Evolutionary conservation across 148 eudicot species (phyloP), one percentile per base, ranked within the genome.

Genomic region (Rhododendron williamsianum): DNA sequence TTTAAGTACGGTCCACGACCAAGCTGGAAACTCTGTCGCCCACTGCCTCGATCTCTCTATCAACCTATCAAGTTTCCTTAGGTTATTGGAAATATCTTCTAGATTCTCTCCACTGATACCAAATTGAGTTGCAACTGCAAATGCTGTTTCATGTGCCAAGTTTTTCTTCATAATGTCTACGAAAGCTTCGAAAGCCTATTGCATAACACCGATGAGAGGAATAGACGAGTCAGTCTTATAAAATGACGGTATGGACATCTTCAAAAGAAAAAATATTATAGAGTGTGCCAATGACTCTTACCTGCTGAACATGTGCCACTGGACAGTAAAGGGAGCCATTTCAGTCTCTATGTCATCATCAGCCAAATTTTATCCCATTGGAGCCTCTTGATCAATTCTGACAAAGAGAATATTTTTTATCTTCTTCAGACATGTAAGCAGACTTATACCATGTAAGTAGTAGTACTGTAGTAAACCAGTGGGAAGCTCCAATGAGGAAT

Each of bases 291-390:
- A 58, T 58, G 21, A 58, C n/a, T 56, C 2, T 56, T 56, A 18
- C 98, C 95, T 92, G 98, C 85, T 93, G 95, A 84, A 96, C 95
- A 90, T 91, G 91, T 54, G 94, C 96, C 88, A 87, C 85, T 93
- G 98, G 63, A 96, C 94, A 83, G 93, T 90, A 56, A 96, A 87
- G 23, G 98, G 98, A 67, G 96, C 93, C 91, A 96, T 85, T 89
- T 96, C 94, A 73, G 85, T 87, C 90, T 94, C 96, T 71, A 96
- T 90, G 25, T 93, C 98, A 84, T 94, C 98, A 90, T 94, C 96
- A 56, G 95, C 91, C 77, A 87, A 89, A 41, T 41, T 5, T 54
- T 54, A 60, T 18, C 5, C 23, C 21, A 56, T 56, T 16, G 69
- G 69, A 60, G 69, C 69, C 69, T 23, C 69, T 21, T 60, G 25